Evolutionary conservation across 2,329 filamentous ascomycete genomes (phyloP), one percentile per base, ranked within the genome.

Genomic region (Claviceps maximensis): DNA sequence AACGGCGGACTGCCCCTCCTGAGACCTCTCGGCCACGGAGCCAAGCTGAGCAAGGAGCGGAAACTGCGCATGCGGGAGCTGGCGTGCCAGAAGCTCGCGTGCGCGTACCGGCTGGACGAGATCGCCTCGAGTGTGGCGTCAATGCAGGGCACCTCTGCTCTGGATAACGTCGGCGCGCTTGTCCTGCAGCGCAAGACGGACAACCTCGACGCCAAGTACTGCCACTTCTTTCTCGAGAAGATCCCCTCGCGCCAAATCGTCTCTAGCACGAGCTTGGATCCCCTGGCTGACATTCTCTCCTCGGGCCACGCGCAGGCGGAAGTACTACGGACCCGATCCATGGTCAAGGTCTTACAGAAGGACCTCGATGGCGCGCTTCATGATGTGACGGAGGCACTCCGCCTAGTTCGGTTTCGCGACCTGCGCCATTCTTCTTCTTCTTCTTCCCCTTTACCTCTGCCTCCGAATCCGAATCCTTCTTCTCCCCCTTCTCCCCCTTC

Each of bases 221-320:
- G 93, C n/a, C 86, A 93, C 64, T 93, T 91, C 70, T 94, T 94
- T 67, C 87, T 91, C 68, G 87, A 94, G 69, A 93, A 91, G 76
- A 90, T 93, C 27, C 85, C 87, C 1, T 86, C 82, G 42, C 73
- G 84, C 44, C 82, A 85, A 64, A 72, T 93, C 64, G 84, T 82
- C 38, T 80, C 87, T 61, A 83, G 78, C 60, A 90, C 86, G 9
- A 83, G 79, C 56, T 67, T 90, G 53, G 71, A 78, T 51, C 75
- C 82, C 4, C 67, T 94, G 58, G 74, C 83, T 63, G 78, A 86
- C 40, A 80, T 91, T 53, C 83, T 90, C 55, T 69, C 72, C 13
- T 77, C 80, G 42, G 70, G 78, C 21, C 81, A 85, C 1, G 74
- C 72, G 46, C 83, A 89, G 48, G 78, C 75, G 1, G 81, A 86